Evolutionary conservation across 352 stramenopile genomes (phyloP), one percentile per base, ranked within the genome.

Genomic region (Phytophthora ohioensis): DNA sequence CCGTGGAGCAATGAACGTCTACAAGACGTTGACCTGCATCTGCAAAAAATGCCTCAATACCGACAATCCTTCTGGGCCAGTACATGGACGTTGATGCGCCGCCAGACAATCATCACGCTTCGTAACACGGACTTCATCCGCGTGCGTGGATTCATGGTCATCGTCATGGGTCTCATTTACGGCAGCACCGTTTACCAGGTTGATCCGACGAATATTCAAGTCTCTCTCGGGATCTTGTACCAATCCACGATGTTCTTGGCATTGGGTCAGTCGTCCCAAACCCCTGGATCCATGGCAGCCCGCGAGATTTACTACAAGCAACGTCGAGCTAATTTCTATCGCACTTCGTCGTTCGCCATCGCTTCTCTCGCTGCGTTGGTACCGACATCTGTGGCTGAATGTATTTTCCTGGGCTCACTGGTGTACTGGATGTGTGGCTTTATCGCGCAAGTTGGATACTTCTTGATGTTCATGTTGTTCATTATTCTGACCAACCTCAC

Each of bases 381-480:
- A 30, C 53, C 77, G 43, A 69, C 74, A 56, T 31, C 57, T 73
- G 9, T 74, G 12, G 58, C 81, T 21, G 84, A 92, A 70, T 78
- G 78, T 11, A 47, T 91, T 5, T 51, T 88, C 15, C 92, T 96
- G 68, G 96, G 85, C 9, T 82, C 70, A 9, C 61, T 97, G 30
- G 67, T 97, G 13, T 98, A 98, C 67, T 97, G 87, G 81, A 92
- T 97, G 81, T 80, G 89, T 53, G 88, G 89, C 31, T 82, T 96
- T 54, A 64, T 69, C 41, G 35, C 48, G 15, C 13, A 39, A 31
- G 57, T 31, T 2, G 65, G 48, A 1, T 57, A 48, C 43, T 71
- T 67, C 32, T 17, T 70, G 30, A 30, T 77, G 15, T 70, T 74
- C 52, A n/a, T 74, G 65, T 21, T 68, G 0, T 56, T 47, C 30